Evolutionary conservation across 2,329 filamentous ascomycete species (phyloP).

Genomic region (Reticulascus tulasneorum): DNA sequence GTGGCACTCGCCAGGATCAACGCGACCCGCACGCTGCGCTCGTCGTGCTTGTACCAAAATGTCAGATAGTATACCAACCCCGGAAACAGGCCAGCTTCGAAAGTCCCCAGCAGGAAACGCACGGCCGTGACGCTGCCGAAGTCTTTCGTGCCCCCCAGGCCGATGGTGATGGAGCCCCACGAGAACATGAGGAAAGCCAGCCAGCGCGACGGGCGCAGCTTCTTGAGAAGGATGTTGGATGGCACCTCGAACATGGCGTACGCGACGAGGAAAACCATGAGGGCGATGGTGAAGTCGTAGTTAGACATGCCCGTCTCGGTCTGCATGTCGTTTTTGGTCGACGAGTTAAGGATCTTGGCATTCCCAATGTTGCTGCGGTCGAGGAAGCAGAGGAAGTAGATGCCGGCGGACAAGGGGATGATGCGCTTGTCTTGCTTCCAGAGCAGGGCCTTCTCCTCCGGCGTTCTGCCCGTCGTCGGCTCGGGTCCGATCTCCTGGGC

Average conservation of each 20-base stretch:
- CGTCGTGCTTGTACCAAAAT: constrained; percentile 42
- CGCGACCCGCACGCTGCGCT: constrained; percentile 35
- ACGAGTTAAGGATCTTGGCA: constrained; percentile 61
- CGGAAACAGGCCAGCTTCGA: constrained; percentile 39
- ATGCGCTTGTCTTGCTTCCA: constrained; percentile 61
- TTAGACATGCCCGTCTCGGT: constrained; percentile 57
- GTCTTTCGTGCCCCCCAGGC: constrained; percentile 33
- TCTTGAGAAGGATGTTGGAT: constrained; percentile 33
- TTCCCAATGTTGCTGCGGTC: constrained; percentile 68
- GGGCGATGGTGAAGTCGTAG: constrained; percentile 54
- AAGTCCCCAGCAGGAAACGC: constrained; percentile 36
- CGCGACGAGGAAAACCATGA: constrained; percentile 54
- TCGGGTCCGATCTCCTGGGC: background rate
- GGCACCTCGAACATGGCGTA: constrained; percentile 37
- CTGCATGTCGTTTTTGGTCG: constrained; percentile 58
- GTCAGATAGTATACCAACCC: constrained; percentile 36
- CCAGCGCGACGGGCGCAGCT: constrained; percentile 28
- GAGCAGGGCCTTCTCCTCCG: constrained; percentile 36
- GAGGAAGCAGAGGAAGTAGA: constrained; percentile 66
- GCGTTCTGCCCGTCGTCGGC: background rate
- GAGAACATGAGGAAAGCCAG: constrained; percentile 30
- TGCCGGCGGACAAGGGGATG: constrained; percentile 57
- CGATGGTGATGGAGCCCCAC: constrained; percentile 33
- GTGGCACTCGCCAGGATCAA: constrained; percentile 35
- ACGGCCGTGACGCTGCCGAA: constrained; percentile 31